phyloP scores from a whole-genome alignment of 148 eudicot genomes.

The Arbutus unedo region DNA sequence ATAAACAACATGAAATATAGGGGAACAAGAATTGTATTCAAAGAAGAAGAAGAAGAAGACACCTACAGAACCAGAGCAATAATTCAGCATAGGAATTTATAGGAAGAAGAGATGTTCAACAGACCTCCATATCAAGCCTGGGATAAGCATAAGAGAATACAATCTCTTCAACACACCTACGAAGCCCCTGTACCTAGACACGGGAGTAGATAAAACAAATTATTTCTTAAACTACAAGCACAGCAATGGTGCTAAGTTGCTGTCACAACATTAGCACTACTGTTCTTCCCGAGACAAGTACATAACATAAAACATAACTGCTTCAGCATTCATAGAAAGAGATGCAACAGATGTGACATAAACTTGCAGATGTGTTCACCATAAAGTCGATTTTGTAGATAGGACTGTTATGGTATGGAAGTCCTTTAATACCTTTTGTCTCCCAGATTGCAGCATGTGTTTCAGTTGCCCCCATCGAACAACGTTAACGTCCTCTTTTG shows the following conservation, averaged over 20 bases:
- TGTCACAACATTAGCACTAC: background rate
- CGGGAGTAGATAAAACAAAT: constrained; percentile 1
- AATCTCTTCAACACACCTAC: constrained; percentile 80
- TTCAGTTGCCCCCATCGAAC: constrained; percentile 77
- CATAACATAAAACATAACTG: background rate
- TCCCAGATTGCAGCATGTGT: constrained; percentile 57
- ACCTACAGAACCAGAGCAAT: background rate
- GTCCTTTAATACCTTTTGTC: constrained; percentile 52
- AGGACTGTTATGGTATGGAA: background rate
- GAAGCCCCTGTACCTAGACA: constrained; percentile 56
- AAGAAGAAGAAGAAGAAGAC: background rate
- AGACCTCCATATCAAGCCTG: constrained; percentile 89
- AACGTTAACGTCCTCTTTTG: constrained; percentile 50
- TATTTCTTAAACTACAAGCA: background rate
- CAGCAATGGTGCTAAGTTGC: constrained; percentile 8
- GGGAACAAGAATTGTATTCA: background rate
- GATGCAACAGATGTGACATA: background rate
- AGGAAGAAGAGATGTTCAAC: constrained; percentile 14
- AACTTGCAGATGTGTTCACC: background rate
- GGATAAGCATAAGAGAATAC: constrained; percentile 79
- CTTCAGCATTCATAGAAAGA: background rate
- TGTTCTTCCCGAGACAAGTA: background rate
- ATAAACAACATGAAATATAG: background rate
- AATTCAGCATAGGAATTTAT: background rate
- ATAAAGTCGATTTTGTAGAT: background rate